phyloP scores from a whole-genome alignment of 441 rosid species.

The Euphorbia corollata region DNA sequence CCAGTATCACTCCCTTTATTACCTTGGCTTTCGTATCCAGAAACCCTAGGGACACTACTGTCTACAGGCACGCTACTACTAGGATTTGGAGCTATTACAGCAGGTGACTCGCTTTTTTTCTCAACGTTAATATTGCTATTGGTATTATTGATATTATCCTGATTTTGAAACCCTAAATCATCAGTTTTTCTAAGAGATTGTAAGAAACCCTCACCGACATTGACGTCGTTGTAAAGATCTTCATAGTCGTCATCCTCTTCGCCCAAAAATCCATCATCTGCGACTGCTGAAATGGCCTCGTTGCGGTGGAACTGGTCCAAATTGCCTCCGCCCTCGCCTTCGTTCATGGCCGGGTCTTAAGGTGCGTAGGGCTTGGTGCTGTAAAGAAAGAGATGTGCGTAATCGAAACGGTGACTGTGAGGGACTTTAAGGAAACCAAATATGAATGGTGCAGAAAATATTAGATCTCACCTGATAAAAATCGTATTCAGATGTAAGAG shows the following conservation, averaged over 20 bases:
- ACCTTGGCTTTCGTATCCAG: conserved; percentile 7
- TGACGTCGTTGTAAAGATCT: conserved; percentile 78
- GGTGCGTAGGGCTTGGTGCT: not conserved
- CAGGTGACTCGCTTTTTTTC: conserved; percentile 3
- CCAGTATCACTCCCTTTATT: not conserved
- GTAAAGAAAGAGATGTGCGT: not conserved
- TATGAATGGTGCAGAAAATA: not conserved
- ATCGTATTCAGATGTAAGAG: not conserved
- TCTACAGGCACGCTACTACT: conserved; percentile 1
- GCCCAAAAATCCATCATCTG: conserved; percentile 34
- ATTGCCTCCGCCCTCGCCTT: conserved; percentile 7
- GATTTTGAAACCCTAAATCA: conserved; percentile 29
- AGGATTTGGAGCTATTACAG: not conserved
- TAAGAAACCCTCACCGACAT: conserved; percentile 73
- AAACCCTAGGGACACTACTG: conserved; percentile 7
- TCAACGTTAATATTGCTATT: conserved; percentile 12
- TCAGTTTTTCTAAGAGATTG: conserved; percentile 38
- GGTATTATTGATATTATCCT: conserved; percentile 14
- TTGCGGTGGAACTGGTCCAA: conserved; percentile 12
- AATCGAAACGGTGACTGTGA: not conserved
- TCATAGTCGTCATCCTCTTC: conserved; percentile 77
- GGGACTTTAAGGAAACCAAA: not conserved
- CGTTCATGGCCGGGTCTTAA: not conserved
- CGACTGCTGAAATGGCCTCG: conserved; percentile 26
- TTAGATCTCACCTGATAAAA: not conserved